Conservation (phyloP, 2,329 filamentous ascomycete genomes). For the Xylariaceae sp. region DNA sequence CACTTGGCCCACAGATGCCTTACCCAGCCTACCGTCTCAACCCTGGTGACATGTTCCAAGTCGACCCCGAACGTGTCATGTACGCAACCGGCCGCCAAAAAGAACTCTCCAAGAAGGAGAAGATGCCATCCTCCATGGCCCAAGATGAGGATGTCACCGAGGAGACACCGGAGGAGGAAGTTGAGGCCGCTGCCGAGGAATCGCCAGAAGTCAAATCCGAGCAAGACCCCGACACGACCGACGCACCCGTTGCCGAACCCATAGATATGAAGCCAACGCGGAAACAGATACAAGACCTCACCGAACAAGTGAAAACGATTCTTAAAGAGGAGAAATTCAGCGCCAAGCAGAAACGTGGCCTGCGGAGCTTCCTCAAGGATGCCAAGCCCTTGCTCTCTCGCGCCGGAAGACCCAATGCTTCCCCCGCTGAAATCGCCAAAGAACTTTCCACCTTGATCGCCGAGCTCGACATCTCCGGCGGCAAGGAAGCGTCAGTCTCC, state of each 20-base stretch:
- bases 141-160: slow-evolving; percentile 20
- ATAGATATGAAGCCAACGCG: slow-evolving; percentile 31
- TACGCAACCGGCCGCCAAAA: slow-evolving; percentile 80
- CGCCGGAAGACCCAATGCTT: slow-evolving; percentile 35
- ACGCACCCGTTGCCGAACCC: slow-evolving; percentile 24
- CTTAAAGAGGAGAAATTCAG: slow-evolving; percentile 56
- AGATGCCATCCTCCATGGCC: neutral
- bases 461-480: slow-evolving; percentile 39
- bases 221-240: slow-evolving; percentile 39
- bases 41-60: slow-evolving; percentile 97
- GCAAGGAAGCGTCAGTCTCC: slow-evolving; percentile 16
- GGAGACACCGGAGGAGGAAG: slow-evolving; percentile 23
- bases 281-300: slow-evolving; percentile 48
- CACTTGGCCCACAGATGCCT: slow-evolving; percentile 62
- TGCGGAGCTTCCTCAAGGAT: slow-evolving; percentile 68
- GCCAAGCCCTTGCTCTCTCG: slow-evolving; percentile 62
- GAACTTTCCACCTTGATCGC: slow-evolving; percentile 52
- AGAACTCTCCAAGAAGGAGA: slow-evolving; percentile 29
- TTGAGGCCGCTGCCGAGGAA: slow-evolving; percentile 26
- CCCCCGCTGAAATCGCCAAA: slow-evolving; percentile 46
- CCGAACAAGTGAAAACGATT: slow-evolving; percentile 58
- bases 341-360: slow-evolving; percentile 70
- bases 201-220: slow-evolving; percentile 24
- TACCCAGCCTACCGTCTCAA: slow-evolving; percentile 93
- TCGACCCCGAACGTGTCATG: slow-evolving; percentile 84